Percentiles rank a stretch among this genome's conserved stretches.
These are phyloP conservation scores for Aspergillus haitiensis DNA, from an alignment of 495 filamentous ascomycete genomes.

Conservation along the genomic window DNA sequence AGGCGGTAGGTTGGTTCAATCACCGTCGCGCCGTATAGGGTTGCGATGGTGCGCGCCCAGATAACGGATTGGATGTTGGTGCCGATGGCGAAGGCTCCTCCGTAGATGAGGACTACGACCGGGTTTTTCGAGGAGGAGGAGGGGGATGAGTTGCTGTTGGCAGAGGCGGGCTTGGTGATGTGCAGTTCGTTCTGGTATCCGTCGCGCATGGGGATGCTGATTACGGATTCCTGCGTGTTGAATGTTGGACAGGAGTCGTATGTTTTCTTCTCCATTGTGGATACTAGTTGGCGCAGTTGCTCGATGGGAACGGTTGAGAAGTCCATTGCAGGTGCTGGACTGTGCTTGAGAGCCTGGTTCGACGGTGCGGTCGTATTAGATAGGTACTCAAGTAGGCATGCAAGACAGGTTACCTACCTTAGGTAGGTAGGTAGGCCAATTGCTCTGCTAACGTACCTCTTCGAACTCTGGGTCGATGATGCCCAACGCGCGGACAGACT, in stretches of 20 bases:
- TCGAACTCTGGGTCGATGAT: slow-evolving; percentile 37
- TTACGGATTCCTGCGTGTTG: slow-evolving; percentile 26
- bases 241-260: slow-evolving; percentile 20
- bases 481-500: slow-evolving; percentile 35
- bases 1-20: slow-evolving; percentile 45
- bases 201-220: slow-evolving; percentile 44
- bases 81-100: slow-evolving; percentile 47
- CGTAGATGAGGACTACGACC: slow-evolving; percentile 44
- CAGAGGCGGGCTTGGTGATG: slow-evolving; percentile 37
- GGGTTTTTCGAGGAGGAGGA: no score
- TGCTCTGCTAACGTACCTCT: slow-evolving; percentile 23
- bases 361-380: neutral
- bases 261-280: slow-evolving; percentile 10
- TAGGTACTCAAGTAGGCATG: no score
- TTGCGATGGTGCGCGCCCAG: slow-evolving; percentile 32
- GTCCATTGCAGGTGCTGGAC: slow-evolving; percentile 20
- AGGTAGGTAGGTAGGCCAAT: no score
- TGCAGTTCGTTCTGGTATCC: slow-evolving; percentile 38
- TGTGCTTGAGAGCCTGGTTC: slow-evolving; percentile 31
- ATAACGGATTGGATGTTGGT: slow-evolving; percentile 29
- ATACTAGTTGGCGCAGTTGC: slow-evolving; percentile 7
- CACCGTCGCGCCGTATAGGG: slow-evolving; percentile 33
- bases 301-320: slow-evolving; percentile 4
- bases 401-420: no score
- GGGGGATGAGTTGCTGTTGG: slow-evolving; percentile 17